A percentile compares a stretch with the other conserved stretches of the same genome.
Evolutionary conservation across 345 rosid genomes (phyloP).

Genomic region (Luvunga scandens): DNA sequence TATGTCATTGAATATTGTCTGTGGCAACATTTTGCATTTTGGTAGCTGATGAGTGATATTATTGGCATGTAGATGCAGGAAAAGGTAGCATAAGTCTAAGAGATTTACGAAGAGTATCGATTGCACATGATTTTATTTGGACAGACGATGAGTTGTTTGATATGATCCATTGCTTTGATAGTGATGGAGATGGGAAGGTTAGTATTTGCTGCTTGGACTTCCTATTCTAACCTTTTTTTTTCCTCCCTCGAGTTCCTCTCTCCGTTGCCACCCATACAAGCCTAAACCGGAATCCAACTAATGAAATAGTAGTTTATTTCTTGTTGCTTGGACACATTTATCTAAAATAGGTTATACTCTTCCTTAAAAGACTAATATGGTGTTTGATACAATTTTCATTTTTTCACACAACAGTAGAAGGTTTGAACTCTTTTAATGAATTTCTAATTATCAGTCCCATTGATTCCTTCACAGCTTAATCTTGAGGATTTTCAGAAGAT

Average conservation of each 20-base stretch:
- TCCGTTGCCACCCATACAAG: neutral
- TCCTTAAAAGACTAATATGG: too few relatives aligned
- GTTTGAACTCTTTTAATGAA: neutral
- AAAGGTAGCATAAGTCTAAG: slow-evolving; percentile 46
- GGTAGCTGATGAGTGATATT: slow-evolving; percentile 7
- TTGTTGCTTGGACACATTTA: neutral
- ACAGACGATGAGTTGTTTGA: slow-evolving; percentile 59
- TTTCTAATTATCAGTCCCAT: neutral
- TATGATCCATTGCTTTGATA: slow-evolving; percentile 79
- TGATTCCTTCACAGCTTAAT: slow-evolving; percentile 50
- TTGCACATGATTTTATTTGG: slow-evolving; percentile 74
- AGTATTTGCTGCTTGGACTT: slow-evolving; percentile 2
- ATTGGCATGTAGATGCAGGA: slow-evolving; percentile 55
- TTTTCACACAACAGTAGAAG: too few relatives aligned
- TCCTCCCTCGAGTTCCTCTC: neutral
- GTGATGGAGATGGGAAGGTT: slow-evolving; percentile 69
- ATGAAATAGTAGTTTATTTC: neutral
- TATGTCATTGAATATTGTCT: neutral
- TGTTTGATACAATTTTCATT: too few relatives aligned
- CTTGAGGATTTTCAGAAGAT: slow-evolving; percentile 65
- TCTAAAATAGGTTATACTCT: neutral
- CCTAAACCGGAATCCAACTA: neutral
- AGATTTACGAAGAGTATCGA: slow-evolving; percentile 57
- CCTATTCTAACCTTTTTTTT: neutral
- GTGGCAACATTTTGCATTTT: neutral